Conservation (phyloP, 2,329 filamentous ascomycete species). For the Hypomyces perniciosus region DNA sequence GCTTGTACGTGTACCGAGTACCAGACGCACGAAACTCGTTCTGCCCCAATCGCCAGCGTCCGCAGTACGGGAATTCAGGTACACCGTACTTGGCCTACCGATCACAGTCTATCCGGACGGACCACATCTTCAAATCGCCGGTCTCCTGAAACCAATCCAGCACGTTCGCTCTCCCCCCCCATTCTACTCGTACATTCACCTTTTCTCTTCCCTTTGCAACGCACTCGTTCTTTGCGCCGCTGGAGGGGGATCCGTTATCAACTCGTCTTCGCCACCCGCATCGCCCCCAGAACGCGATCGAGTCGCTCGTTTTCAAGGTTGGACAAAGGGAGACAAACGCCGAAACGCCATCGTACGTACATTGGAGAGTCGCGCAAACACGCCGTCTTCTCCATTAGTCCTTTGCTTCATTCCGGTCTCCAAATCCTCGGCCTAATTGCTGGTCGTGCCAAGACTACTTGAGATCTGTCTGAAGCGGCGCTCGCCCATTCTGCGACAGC, state of each 20-base stretch:
- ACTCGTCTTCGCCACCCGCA: background rate
- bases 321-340: background rate
- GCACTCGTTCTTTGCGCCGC: slow-evolving; percentile 3
- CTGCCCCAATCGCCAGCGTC: slow-evolving; percentile 3
- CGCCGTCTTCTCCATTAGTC: background rate
- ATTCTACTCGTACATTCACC: background rate
- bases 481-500: slow-evolving; percentile 7
- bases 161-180: slow-evolving; percentile 6
- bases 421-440: slow-evolving; percentile 1
- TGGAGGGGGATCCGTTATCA: background rate
- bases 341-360: background rate
- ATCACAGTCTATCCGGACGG: slow-evolving; percentile 12
- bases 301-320: slow-evolving; percentile 1
- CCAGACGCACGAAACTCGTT: background rate
- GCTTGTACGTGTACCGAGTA: slow-evolving; percentile 12
- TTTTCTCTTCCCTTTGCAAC: slow-evolving; percentile 1
- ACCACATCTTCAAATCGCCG: slow-evolving; percentile 13
- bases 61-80: slow-evolving; percentile 1
- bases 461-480: background rate
- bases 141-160: slow-evolving; percentile 13
- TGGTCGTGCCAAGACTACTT: slow-evolving; percentile 1
- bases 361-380: slow-evolving; percentile 5
- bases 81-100: slow-evolving; percentile 10
- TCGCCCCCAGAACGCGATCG: background rate
- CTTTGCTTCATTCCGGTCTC: background rate